Conservation (phyloP, 2,329 filamentous ascomycete genomes). For the Cercospora sp. region DNA sequence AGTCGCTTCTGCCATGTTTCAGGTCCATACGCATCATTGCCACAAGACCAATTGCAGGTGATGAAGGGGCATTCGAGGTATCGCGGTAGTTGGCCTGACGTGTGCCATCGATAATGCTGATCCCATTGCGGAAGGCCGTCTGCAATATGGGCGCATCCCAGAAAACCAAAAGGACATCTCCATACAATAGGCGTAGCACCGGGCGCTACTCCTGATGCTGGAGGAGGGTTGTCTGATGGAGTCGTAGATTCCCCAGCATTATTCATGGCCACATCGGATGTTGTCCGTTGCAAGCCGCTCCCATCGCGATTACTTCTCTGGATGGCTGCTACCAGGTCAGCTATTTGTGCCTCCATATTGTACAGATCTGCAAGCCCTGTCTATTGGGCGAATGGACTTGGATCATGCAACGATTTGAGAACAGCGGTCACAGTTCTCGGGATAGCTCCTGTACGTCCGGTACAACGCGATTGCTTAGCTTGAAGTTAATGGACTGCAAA, state of each 20-base stretch:
- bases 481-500: background rate
- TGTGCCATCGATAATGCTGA: background rate
- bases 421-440: background rate
- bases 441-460: background rate
- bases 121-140: background rate
- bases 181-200: background rate
- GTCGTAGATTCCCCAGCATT: background rate
- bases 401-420: background rate
- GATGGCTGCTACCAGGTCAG: background rate
- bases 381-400: background rate
- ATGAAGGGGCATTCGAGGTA: background rate
- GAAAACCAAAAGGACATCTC: background rate
- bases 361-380: background rate
- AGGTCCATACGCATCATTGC: background rate
- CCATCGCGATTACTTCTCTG: background rate
- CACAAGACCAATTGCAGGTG: background rate
- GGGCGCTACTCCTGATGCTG: background rate
- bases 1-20: background rate
- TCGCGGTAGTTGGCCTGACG: background rate
- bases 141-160: background rate
- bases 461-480: background rate
- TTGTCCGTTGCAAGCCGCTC: background rate
- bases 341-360: background rate
- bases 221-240: background rate
- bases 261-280: background rate